Percentiles rank a stretch among this genome's conserved stretches.
Evolutionary conservation across 2,329 filamentous ascomycete species (phyloP).

Genomic region (Botrytis medusae): DNA sequence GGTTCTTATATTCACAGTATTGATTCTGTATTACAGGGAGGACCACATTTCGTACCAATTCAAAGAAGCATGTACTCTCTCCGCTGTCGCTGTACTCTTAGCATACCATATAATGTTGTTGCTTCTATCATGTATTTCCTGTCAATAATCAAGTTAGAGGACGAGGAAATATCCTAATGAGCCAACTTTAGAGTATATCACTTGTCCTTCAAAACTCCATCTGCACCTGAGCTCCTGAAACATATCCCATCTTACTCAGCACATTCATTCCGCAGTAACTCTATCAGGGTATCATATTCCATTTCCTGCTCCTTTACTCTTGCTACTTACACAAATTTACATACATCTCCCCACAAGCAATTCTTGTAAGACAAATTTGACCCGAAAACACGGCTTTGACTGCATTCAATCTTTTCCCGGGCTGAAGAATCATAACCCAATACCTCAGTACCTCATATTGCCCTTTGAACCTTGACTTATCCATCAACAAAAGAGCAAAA

Average conservation of each 20-base stretch:
- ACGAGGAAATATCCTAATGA: no score
- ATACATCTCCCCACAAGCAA: background rate
- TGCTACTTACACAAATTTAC: fast-evolving
- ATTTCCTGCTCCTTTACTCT: background rate
- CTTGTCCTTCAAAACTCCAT: background rate
- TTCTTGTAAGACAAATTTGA: background rate
- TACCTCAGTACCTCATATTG: no score
- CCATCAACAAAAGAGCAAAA: no score
- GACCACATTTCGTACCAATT: no score
- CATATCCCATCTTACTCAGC: background rate
- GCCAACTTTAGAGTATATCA: no score
- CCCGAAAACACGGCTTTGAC: background rate
- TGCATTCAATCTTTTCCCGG: background rate
- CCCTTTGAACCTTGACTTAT: no score
- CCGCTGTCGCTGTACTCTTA: no score
- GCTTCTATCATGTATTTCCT: no score
- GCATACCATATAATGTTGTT: no score
- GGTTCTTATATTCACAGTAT: background rate
- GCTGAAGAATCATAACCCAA: background rate
- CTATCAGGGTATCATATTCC: no score
- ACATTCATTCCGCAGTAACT: background rate
- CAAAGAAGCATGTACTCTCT: no score
- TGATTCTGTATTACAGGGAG: background rate
- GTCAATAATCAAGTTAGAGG: no score
- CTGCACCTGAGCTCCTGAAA: background rate